Conservation (phyloP, 2,329 filamentous ascomycete genomes). For the Cladophialophora exuberans region DNA sequence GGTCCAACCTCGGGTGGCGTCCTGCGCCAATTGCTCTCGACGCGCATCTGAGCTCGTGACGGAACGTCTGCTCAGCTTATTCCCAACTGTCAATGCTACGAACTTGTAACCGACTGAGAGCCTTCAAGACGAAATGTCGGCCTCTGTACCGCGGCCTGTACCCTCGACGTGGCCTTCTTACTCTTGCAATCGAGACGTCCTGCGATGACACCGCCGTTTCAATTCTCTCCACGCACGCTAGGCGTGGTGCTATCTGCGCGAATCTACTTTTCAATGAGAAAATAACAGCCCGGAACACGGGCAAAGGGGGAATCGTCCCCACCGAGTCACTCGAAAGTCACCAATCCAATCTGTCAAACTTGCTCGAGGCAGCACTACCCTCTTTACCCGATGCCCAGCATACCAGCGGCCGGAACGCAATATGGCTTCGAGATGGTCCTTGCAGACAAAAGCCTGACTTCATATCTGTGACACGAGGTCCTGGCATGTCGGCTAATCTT, state of each 20-base stretch:
- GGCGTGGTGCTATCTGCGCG: conserved; percentile 41
- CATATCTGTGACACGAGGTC: conserved; percentile 85
- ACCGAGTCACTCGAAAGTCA: conserved; percentile 75
- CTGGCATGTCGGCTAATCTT: conserved; percentile 82
- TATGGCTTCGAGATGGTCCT: conserved; percentile 30
- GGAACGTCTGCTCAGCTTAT: neutral
- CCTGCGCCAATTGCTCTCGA: neutral
- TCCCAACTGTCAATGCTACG: conserved; percentile 2
- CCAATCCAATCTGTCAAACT: conserved; percentile 66
- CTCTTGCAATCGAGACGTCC: conserved; percentile 52
- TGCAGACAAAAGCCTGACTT: conserved; percentile 69
- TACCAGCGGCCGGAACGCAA: neutral
- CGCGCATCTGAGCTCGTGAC: neutral
- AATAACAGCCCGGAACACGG: conserved; percentile 76
- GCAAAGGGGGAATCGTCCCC: conserved; percentile 79
- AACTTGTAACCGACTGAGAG: neutral
- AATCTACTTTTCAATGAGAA: conserved; percentile 78
- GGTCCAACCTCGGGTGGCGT: neutral
- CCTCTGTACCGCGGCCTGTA: neutral
- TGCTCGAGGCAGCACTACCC: conserved; percentile 67
- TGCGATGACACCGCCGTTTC: conserved; percentile 93
- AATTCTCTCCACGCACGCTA: conserved; percentile 64
- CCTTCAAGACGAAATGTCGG: neutral
- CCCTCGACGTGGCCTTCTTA: conserved; percentile 39
- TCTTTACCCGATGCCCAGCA: conserved; percentile 51